These are phyloP conservation scores for Sparassis latifolia DNA, from an alignment of 1,284 basidiomycete genomes.

Conservation along the genomic window DNA sequence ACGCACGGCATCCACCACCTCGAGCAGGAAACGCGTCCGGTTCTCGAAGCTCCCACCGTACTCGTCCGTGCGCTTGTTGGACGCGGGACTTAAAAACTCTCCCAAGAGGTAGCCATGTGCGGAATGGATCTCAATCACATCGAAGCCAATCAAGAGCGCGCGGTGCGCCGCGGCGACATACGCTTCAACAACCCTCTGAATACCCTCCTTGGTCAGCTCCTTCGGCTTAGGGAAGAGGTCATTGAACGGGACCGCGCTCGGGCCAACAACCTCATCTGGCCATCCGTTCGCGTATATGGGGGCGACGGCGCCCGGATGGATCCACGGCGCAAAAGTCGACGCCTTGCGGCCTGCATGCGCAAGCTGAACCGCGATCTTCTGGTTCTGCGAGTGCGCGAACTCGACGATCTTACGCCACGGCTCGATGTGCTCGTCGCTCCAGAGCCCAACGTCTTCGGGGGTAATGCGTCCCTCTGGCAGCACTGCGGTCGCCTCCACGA, in stretches of 20 bases:
- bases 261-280: slow-evolving; percentile 42
- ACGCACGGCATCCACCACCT: slow-evolving; percentile 40
- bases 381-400: slow-evolving; percentile 56
- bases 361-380: slow-evolving; percentile 68
- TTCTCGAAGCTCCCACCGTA: slow-evolving; percentile 56
- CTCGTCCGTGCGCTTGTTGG: slow-evolving; percentile 51
- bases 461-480: slow-evolving; percentile 73
- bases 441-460: slow-evolving; percentile 65
- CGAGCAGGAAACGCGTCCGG: slow-evolving; percentile 40
- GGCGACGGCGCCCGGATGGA: slow-evolving; percentile 30
- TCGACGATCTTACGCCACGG: slow-evolving; percentile 60
- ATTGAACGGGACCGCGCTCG: slow-evolving; percentile 51
- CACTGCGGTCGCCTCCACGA: slow-evolving; percentile 64
- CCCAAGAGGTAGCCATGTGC: slow-evolving; percentile 36
- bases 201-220: slow-evolving; percentile 45
- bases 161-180: slow-evolving; percentile 55
- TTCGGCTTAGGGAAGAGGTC: slow-evolving; percentile 46
- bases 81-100: slow-evolving; percentile 46
- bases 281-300: slow-evolving; percentile 47
- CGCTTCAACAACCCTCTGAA: slow-evolving; percentile 51
- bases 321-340: slow-evolving; percentile 56
- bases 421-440: slow-evolving; percentile 63
- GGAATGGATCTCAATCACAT: slow-evolving; percentile 31
- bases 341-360: slow-evolving; percentile 76
- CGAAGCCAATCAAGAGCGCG: slow-evolving; percentile 43